Percentiles rank a stretch among this genome's conserved stretches.
phyloP scores from a whole-genome alignment of 129 eudicot species.

The Oenanthe sinensis region DNA sequence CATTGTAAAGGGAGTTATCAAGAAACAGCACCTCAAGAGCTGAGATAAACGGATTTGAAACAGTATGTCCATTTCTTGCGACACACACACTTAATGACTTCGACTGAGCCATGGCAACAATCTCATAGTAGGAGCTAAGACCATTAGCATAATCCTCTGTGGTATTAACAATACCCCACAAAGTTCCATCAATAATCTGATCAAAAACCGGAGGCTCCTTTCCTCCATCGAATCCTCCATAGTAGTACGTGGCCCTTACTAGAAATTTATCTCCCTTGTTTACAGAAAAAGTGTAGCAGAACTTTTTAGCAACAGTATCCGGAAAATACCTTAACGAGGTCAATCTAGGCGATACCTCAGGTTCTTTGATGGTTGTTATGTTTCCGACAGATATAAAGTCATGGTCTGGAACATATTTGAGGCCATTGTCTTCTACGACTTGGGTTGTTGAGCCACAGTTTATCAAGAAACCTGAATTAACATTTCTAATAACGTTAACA shows the following conservation, averaged over 20 bases:
- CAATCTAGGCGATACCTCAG: slow-evolving; percentile 36
- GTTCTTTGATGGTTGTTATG: slow-evolving; percentile 30
- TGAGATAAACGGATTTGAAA: slow-evolving; percentile 57
- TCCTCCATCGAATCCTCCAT: slow-evolving; percentile 76
- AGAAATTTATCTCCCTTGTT: slow-evolving; percentile 42
- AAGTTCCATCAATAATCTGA: slow-evolving; percentile 74
- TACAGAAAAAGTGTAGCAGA: slow-evolving; percentile 57
- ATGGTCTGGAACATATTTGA: slow-evolving; percentile 44
- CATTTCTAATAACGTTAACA: background rate
- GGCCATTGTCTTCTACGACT: slow-evolving; percentile 28
- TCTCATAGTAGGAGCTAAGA: slow-evolving; percentile 64
- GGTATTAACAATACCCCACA: slow-evolving; percentile 72
- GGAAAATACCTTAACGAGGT: slow-evolving; percentile 59
- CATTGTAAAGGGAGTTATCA: slow-evolving; percentile 49
- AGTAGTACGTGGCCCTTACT: slow-evolving; percentile 63
- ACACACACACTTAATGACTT: slow-evolving; percentile 48
- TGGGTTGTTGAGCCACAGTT: slow-evolving; percentile 55
- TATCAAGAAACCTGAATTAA: slow-evolving; percentile 42
- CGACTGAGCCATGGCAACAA: slow-evolving; percentile 35
- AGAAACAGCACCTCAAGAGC: slow-evolving; percentile 50
- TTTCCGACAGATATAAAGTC: slow-evolving; percentile 41
- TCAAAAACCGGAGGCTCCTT: slow-evolving; percentile 67
- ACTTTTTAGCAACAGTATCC: slow-evolving; percentile 27
- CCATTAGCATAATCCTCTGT: slow-evolving; percentile 61
- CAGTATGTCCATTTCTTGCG: slow-evolving; percentile 52